Percentiles rank a stretch among this genome's conserved stretches.
phyloP scores from a whole-genome alignment of 2,329 filamentous ascomycete species.

The Fusarium poae region DNA sequence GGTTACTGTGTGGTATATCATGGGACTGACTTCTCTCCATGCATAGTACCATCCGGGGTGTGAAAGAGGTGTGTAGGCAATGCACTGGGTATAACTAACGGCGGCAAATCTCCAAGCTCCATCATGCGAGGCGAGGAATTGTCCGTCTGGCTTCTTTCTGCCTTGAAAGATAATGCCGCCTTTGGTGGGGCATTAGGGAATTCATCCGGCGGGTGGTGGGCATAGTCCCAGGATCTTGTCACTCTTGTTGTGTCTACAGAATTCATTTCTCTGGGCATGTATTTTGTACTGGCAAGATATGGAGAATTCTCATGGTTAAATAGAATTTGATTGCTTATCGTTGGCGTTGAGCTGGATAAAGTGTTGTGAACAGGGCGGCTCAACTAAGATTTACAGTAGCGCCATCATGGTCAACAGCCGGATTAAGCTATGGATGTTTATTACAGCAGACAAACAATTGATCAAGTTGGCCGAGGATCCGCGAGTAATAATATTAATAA shows the following conservation, averaged over 20 bases:
- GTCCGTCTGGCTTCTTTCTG: conserved; percentile 6
- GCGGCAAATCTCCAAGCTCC: conserved; percentile 30
- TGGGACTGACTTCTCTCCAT: conserved; percentile 32
- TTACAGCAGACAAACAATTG: background rate
- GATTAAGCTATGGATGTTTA: background rate
- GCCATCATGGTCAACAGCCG: conserved; percentile 8
- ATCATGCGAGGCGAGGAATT: conserved; percentile 22
- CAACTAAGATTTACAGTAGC: background rate
- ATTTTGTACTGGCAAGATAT: background rate
- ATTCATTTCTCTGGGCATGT: background rate
- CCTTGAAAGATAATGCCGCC: conserved; percentile 38
- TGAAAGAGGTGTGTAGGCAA: conserved; percentile 24
- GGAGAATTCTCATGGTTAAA: conserved; percentile 11
- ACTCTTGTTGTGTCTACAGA: conserved; percentile 1
- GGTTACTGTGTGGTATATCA: conserved; percentile 28
- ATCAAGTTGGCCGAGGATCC: background rate
- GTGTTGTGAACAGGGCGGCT: conserved; percentile 1
- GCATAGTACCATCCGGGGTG: conserved; percentile 2
- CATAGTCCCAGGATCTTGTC: conserved; percentile 5
- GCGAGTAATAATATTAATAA: background rate
- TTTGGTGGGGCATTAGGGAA: conserved; percentile 44
- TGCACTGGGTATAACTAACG: conserved; percentile 20
- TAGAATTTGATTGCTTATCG: conserved; percentile 34
- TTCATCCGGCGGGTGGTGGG: conserved; percentile 47
- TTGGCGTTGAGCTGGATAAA: conserved; percentile 1